phyloP scores from a whole-genome alignment of 2,329 filamentous ascomycete species.

The Neonectria coccinea region DNA sequence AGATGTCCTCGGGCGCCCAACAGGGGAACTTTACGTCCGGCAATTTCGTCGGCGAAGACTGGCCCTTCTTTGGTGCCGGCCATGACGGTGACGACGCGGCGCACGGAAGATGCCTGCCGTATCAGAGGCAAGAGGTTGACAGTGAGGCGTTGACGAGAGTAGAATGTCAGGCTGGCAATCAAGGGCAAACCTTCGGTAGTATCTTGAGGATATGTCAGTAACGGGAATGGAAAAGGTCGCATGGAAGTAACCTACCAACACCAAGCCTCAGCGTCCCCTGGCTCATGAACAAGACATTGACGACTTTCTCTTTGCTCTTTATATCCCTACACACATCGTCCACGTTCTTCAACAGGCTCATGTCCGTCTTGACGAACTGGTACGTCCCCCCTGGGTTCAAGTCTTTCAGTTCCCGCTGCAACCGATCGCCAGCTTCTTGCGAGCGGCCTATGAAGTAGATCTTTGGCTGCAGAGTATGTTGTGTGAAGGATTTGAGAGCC shows the following conservation, averaged over 20 bases:
- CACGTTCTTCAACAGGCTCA: slow-evolving; percentile 62
- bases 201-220: slow-evolving; percentile 51
- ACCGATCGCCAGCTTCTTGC: slow-evolving; percentile 49
- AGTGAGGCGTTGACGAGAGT: slow-evolving; percentile 68
- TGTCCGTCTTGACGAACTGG: slow-evolving; percentile 62
- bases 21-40: slow-evolving; percentile 38
- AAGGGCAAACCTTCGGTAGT: slow-evolving; percentile 68
- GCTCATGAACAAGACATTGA: slow-evolving; percentile 62
- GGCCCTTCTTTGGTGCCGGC: slow-evolving; percentile 38
- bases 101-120: slow-evolving; percentile 32
- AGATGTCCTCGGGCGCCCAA: slow-evolving; percentile 39
- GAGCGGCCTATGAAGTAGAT: slow-evolving; percentile 66
- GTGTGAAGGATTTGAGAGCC: slow-evolving; percentile 59
- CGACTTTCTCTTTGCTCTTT: slow-evolving; percentile 53
- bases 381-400: slow-evolving; percentile 59
- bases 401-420: slow-evolving; percentile 55
- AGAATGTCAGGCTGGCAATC: slow-evolving; percentile 64
- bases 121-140: slow-evolving; percentile 69
- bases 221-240: neutral
- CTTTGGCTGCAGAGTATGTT: slow-evolving; percentile 54
- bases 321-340: slow-evolving; percentile 62
- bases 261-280: slow-evolving; percentile 51
- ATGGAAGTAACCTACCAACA: slow-evolving; percentile 22
- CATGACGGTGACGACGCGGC: slow-evolving; percentile 45
- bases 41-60: slow-evolving; percentile 41